Evolutionary conservation across 495 filamentous ascomycete genomes (phyloP), one percentile per base, ranked within the genome.

Genomic region (Glonium stellatum): DNA sequence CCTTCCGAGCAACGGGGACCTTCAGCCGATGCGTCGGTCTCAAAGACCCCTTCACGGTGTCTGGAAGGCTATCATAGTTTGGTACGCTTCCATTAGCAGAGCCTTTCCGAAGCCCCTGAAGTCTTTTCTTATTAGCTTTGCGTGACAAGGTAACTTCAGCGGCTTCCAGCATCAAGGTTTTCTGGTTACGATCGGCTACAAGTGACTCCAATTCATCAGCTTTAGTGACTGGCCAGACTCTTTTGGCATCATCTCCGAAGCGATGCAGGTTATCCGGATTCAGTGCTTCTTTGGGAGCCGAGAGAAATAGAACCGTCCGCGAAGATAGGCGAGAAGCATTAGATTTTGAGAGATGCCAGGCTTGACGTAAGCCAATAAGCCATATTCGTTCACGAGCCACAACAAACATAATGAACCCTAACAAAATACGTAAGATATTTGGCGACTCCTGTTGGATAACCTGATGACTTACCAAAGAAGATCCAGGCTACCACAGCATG

Each of bases 341-440:
- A n/a, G 80, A 80, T 3, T 83, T 84, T 4, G 85, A 84, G n/a
- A 87, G 78, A 18, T 83, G 79, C 72, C 87, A 88, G 15, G 85
- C 85, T 68, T 89, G 87, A 37, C 86, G 81, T 1, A 87, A 69
- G 54, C 85, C 84, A 57, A 87, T 80, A 63, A 85, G 84, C 71
- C 82, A 88, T 31, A 89, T 72, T 44, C 82, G 82, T 67, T 90
- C 87, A 34, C 87, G 79, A 0, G 77, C 79, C 1, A 89, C 74
- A 12, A 82, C 81, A 57, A 83, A 87, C 63, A 89, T 79, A 0
- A 88, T 79, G 61, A 86, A 86, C 3, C 81, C 79, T 84, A 48
- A 2, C n/a, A 9, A 25, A 21, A 41, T 69, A 36, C 46, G 66
- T 61, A 39, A 67, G 57, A 22, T 25, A 21, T 0, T n/a, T 11